Evolutionary conservation across 306 rosid species (phyloP), one percentile per base, ranked within the genome.

Genomic region (Gastrolobium villosum): DNA sequence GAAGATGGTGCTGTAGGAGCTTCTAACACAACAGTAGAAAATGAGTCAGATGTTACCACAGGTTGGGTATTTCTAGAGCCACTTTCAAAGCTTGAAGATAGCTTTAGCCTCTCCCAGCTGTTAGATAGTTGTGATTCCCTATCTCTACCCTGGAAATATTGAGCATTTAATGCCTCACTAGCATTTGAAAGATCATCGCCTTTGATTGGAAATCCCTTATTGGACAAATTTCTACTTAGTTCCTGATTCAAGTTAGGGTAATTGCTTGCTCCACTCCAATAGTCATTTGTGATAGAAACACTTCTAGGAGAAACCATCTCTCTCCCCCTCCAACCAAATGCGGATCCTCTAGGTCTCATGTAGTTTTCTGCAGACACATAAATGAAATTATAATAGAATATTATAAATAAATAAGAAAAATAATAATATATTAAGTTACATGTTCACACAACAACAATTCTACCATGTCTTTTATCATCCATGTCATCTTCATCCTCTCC

Each of bases 401-500:
- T 54, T 34, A 14, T 3, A n/a, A 20, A 20, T 20, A 20, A 20
- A 61, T 46, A 75, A 59, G 11, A 34, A 31, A 15, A 30, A 26
- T 34, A 36, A 39, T 1, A 20, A 35, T 36, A 50, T 0, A 40
- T 45, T 8, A 37, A 28, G 26, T 75, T n/a, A 56, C 26, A 61
- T 75, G 76, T 82, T 64, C 46, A 60, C 36, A 31, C 64, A 34
- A 53, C 2, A 39, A 15, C 63, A 45, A 75, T 39, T 70, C 53
- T 61, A 90, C 90, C 94, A 86, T 81, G 90, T 90, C 83, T 85
- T 84, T 85, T 89, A 75, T 90, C 90, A 82, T 85, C 90, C 70
- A 86, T 77, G 82, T 91, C 95, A 35, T 87, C 95, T 83, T 86
- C 97, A 57, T 93, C 99, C 71, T 92, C 97, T 76, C 93, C 99